Evolutionary conservation across 148 eudicot genomes (phyloP).

Genomic region (Camellia sinensis): DNA sequence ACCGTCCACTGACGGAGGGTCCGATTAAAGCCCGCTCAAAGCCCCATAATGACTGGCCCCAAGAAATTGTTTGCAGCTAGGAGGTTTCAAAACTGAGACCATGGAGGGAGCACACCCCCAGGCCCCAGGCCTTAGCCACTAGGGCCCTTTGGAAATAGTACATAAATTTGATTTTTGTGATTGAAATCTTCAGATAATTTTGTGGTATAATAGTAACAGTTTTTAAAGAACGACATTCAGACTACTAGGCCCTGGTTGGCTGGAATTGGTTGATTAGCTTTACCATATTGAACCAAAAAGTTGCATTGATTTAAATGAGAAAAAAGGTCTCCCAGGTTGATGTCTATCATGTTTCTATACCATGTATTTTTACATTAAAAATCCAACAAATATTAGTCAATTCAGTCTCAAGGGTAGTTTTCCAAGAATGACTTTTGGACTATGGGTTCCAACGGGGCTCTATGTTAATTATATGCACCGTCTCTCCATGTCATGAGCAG

Average conservation of each 20-base stretch:
- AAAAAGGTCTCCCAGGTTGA: too few relatives aligned
- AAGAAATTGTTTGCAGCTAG: too few relatives aligned
- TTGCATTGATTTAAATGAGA: background rate
- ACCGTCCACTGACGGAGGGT: too few relatives aligned
- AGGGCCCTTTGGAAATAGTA: too few relatives aligned
- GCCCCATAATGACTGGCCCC: too few relatives aligned
- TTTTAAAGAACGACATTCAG: background rate
- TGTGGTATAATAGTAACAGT: background rate
- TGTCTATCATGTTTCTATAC: background rate
- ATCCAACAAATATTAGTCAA: background rate
- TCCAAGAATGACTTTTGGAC: background rate
- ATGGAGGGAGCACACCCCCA: too few relatives aligned
- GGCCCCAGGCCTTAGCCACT: too few relatives aligned
- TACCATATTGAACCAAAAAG: background rate
- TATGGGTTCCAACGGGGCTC: background rate
- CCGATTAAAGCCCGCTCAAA: too few relatives aligned
- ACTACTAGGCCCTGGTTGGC: background rate
- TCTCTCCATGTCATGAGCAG: background rate
- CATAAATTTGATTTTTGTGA: background rate
- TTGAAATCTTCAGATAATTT: background rate
- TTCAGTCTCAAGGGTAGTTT: background rate
- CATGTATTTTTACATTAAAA: background rate
- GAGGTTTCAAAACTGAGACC: too few relatives aligned
- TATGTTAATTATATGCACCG: background rate
- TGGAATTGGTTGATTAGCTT: too few relatives aligned